Percentiles rank a stretch among this genome's conserved stretches.
phyloP scores from a whole-genome alignment of 2,329 filamentous ascomycete species.

The Botryosphaeria agaves region DNA sequence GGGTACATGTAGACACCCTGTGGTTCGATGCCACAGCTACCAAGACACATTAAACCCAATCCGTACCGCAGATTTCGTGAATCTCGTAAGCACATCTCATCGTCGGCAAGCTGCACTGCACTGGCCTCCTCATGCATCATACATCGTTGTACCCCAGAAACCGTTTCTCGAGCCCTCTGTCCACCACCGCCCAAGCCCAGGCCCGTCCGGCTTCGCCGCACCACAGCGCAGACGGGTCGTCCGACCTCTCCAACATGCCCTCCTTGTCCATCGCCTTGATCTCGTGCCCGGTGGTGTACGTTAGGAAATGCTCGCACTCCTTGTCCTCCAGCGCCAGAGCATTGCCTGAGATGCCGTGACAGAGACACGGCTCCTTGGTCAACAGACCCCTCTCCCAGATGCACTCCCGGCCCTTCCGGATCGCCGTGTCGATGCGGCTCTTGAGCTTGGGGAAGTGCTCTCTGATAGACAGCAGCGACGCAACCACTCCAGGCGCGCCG shows the following conservation, averaged over 20 bases:
- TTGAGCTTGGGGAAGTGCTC: constrained; percentile 37
- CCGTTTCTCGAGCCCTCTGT: constrained; percentile 26
- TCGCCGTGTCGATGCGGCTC: constrained; percentile 34
- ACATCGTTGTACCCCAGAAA: constrained; percentile 34
- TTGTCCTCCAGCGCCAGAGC: constrained; percentile 36
- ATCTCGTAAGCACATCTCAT: no score
- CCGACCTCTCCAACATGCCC: constrained; percentile 32
- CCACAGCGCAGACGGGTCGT: constrained; percentile 31
- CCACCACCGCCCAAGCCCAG: constrained; percentile 25
- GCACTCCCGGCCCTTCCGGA: constrained; percentile 33
- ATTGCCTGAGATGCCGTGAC: constrained; percentile 49
- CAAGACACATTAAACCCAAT: no score
- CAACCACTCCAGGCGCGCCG: constrained; percentile 45
- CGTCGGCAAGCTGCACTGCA: no score
- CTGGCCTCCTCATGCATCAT: constrained; percentile 8
- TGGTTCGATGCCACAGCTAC: no score
- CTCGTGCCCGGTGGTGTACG: constrained; percentile 37
- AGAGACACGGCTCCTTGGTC: constrained; percentile 47
- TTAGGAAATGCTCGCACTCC: constrained; percentile 39
- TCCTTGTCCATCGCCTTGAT: constrained; percentile 36
- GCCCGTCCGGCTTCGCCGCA: constrained; percentile 24
- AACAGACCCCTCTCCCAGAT: constrained; percentile 41
- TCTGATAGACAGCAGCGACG: constrained; percentile 38
- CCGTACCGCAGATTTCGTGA: no score
- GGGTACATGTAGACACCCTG: no score